phyloP scores from a whole-genome alignment of 75 land plant species.

The Selaginella moellendorffii region DNA sequence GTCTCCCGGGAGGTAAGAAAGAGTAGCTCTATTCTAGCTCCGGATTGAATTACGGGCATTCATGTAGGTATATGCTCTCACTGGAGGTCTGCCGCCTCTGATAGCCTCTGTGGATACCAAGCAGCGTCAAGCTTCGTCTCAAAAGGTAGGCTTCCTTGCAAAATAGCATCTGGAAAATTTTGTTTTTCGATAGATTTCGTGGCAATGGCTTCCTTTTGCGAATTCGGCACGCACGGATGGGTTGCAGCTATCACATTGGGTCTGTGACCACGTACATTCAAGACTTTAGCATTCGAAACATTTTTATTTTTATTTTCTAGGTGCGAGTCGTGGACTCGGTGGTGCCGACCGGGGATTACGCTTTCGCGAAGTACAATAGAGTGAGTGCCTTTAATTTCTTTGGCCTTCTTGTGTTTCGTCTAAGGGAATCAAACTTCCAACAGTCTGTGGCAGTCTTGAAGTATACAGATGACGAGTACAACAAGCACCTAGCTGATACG shows the following conservation, averaged over 20 bases:
- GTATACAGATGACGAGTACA: slow-evolving; percentile 5
- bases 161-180: neutral
- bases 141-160: slow-evolving; percentile 40
- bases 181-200: slow-evolving; percentile 47
- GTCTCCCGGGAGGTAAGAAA: slow-evolving; percentile 66
- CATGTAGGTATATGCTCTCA: slow-evolving; percentile 79
- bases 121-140: slow-evolving; percentile 30
- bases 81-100: slow-evolving; percentile 78
- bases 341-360: slow-evolving; percentile 77
- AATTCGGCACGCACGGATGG: slow-evolving; percentile 74
- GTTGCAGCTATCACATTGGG: slow-evolving; percentile 87
- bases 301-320: no score
- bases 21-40: no score
- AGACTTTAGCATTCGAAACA: no score
- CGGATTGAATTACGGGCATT: neutral
- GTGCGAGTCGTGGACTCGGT: slow-evolving; percentile 76
- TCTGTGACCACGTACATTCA: slow-evolving; percentile 13
- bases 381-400: slow-evolving; percentile 18
- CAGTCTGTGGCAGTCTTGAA: slow-evolving; percentile 22
- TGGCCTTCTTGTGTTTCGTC: slow-evolving; percentile 1
- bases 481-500: slow-evolving; percentile 9
- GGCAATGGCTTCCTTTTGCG: slow-evolving; percentile 93
- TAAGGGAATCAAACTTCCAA: slow-evolving; percentile 11
- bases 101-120: slow-evolving; percentile 61
- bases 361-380: slow-evolving; percentile 93